Conservation (phyloP, 495 filamentous ascomycete genomes). For the Aspergillus egyptiacus region DNA sequence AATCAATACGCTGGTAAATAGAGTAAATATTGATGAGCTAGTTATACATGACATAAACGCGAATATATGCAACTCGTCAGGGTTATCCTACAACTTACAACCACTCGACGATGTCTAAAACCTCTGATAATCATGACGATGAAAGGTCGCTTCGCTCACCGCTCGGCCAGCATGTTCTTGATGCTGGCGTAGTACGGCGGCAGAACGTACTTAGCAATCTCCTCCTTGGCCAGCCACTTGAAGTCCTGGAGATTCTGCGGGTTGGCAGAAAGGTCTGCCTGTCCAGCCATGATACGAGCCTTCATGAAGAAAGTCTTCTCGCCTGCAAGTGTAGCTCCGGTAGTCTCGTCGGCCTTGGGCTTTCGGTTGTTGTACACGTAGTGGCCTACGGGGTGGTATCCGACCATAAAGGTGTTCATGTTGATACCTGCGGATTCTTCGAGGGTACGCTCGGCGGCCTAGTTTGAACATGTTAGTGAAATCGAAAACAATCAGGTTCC, state of each 20-base stretch:
- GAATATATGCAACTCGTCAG: conserved; percentile 37
- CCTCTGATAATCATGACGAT: not conserved
- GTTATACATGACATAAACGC: conserved; percentile 42
- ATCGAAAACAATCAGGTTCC: not conserved
- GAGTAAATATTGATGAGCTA: conserved; percentile 28
- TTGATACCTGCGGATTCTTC: conserved; percentile 74
- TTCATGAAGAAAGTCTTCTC: conserved; percentile 96
- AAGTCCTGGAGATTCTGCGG: conserved; percentile 70
- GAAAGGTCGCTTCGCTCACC: conserved; percentile 45
- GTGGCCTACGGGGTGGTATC: conserved; percentile 83
- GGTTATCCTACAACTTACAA: conserved; percentile 4
- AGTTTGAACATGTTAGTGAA: conserved; percentile 10
- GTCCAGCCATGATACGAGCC: conserved; percentile 91
- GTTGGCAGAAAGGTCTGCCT: conserved; percentile 73
- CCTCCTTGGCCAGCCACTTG: conserved; percentile 86
- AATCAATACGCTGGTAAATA: not conserved
- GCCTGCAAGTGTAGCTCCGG: conserved; percentile 36
- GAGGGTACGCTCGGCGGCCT: conserved; percentile 80
- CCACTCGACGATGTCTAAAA: conserved; percentile 10
- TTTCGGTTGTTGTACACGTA: conserved; percentile 45
- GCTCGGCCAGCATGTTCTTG: conserved; percentile 72
- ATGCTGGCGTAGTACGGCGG: conserved; percentile 64
- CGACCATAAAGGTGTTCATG: conserved; percentile 99
- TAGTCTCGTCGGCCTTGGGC: conserved; percentile 34
- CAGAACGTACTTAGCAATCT: conserved; percentile 60